Evolutionary conservation across 495 filamentous ascomycete species (phyloP).

Genomic region (Talaromyces proteolyticus): DNA sequence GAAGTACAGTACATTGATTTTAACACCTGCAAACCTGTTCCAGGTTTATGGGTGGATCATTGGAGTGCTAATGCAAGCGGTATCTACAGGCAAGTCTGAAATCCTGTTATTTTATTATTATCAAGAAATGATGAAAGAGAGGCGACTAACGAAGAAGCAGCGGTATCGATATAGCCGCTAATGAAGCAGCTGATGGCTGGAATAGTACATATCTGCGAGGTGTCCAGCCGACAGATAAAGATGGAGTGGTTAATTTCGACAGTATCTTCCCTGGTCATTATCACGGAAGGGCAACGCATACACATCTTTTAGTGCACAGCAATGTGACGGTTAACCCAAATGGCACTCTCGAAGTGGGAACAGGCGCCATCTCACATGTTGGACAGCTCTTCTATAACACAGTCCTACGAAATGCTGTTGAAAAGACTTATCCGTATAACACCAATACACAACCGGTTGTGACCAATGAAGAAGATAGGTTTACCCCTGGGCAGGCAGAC

Average conservation of each 20-base stretch:
- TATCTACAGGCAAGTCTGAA: too few relatives aligned
- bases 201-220: slow-evolving; percentile 14
- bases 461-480: too few relatives aligned
- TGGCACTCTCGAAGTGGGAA: slow-evolving; percentile 43
- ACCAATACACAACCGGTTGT: slow-evolving; percentile 48
- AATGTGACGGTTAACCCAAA: slow-evolving; percentile 40
- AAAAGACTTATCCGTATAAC: slow-evolving; percentile 48
- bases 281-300: slow-evolving; percentile 51
- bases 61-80: too few relatives aligned
- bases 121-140: too few relatives aligned
- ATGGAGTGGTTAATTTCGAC: slow-evolving; percentile 52
- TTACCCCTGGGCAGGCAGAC: too few relatives aligned
- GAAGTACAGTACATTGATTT: slow-evolving; percentile 46
- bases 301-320: slow-evolving; percentile 46
- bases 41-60: slow-evolving; percentile 27
- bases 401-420: slow-evolving; percentile 47
- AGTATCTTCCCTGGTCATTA: slow-evolving; percentile 59
- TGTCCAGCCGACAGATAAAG: too few relatives aligned
- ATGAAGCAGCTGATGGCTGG: neutral
- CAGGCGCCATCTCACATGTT: too few relatives aligned
- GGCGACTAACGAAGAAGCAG: too few relatives aligned
- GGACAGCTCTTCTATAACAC: slow-evolving; percentile 64
- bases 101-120: too few relatives aligned
- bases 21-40: slow-evolving; percentile 26
- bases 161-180: neutral